Conservation (phyloP, 345 rosid genomes). For the Aurinia saxatilis region DNA sequence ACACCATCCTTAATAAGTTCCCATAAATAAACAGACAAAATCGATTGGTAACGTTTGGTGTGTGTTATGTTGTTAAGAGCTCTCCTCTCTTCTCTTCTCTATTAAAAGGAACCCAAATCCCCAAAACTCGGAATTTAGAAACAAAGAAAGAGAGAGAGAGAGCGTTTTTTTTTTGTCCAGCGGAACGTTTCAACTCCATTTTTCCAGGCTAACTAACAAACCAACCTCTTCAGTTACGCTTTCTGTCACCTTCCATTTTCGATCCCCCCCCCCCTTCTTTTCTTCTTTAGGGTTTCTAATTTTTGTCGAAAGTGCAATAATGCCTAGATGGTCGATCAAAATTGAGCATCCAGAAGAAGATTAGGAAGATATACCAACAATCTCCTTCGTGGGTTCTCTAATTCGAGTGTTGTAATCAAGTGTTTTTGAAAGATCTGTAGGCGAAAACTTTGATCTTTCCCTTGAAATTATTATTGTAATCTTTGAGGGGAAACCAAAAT, state of each 20-base stretch:
- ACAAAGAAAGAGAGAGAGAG: neutral
- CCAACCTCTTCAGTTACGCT: slow-evolving; percentile 5
- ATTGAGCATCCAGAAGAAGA: neutral
- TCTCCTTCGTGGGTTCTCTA: neutral
- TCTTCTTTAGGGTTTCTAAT: slow-evolving; percentile 21
- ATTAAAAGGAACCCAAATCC: slow-evolving; percentile 11
- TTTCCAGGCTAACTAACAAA: slow-evolving; percentile 40
- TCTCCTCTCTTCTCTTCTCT: slow-evolving; percentile 5
- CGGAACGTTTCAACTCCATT: slow-evolving; percentile 74
- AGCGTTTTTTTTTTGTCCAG: slow-evolving; percentile 37
- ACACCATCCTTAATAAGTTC: neutral
- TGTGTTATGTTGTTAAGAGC: neutral
- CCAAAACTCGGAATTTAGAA: slow-evolving; percentile 8
- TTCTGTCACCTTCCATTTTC: neutral
- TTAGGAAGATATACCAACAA: neutral
- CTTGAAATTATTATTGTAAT: neutral
- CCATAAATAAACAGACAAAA: slow-evolving; percentile 14
- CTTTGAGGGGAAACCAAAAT: slow-evolving; percentile 28
- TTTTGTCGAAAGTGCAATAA: slow-evolving; percentile 2
- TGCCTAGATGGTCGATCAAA: slow-evolving; percentile 31
- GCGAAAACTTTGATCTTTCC: slow-evolving; percentile 5
- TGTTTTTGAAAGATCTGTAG: slow-evolving; percentile 38
- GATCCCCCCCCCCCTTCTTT: too few species aligned
- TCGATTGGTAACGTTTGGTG: slow-evolving; percentile 12
- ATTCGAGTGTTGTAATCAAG: neutral